These are phyloP conservation scores for Cryptococcus sp. DNA, from an alignment of 1,284 basidiomycete species.

Conservation along the genomic window DNA sequence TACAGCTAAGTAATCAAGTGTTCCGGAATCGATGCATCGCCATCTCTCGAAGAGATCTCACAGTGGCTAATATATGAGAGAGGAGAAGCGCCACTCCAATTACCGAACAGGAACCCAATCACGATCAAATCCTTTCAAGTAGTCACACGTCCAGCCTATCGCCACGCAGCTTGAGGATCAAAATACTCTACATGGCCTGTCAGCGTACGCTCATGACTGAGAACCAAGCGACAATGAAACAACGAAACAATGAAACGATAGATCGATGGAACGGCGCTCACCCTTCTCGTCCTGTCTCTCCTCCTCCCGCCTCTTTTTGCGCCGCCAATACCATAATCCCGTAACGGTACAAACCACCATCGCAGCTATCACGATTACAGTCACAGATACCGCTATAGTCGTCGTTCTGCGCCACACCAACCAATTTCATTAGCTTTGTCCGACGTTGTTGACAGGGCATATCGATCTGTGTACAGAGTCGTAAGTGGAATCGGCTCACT, in stretches of 20 bases:
- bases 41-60: too few relatives aligned
- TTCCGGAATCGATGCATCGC: too few relatives aligned
- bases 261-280: slow-evolving; percentile 3
- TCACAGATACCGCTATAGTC: slow-evolving; percentile 30
- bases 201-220: background rate
- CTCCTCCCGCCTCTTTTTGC: slow-evolving; percentile 20
- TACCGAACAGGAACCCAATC: too few relatives aligned
- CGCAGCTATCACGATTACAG: slow-evolving; percentile 33
- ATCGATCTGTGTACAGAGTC: background rate
- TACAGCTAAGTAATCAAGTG: too few relatives aligned
- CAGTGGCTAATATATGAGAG: too few relatives aligned
- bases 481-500: slow-evolving; percentile 7
- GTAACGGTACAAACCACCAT: slow-evolving; percentile 25
- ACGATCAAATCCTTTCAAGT: too few relatives aligned
- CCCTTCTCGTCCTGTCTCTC: slow-evolving; percentile 15
- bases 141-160: background rate
- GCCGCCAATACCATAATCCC: slow-evolving; percentile 26
- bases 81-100: too few relatives aligned
- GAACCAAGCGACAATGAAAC: too few relatives aligned
- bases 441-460: background rate
- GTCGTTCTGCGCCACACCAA: slow-evolving; percentile 21
- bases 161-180: background rate
- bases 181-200: background rate
- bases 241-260: too few relatives aligned
- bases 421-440: background rate